Conservation (phyloP, 306 rosid genomes). For the Rosa multiflora region DNA sequence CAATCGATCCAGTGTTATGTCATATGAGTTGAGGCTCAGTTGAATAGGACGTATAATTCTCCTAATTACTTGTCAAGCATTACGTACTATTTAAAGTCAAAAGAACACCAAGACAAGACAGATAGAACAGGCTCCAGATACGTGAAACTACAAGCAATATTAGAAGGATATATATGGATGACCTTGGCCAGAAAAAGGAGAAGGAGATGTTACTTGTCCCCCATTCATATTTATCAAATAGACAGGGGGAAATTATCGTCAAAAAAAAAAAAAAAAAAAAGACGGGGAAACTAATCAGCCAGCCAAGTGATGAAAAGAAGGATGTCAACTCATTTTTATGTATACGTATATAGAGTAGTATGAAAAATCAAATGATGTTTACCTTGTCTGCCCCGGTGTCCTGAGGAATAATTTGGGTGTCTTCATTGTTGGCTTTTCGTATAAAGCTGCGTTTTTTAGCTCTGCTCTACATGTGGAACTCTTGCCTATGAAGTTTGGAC, state of each 20-base stretch:
- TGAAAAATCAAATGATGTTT: background rate
- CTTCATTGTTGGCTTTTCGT: too few relatives aligned
- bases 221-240: background rate
- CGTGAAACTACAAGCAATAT: constrained; percentile 8
- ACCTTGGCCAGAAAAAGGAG: background rate
- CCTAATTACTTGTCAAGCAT: background rate
- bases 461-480: too few relatives aligned
- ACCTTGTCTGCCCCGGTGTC: background rate
- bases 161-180: background rate
- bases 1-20: background rate
- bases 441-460: too few relatives aligned
- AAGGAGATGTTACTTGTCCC: background rate
- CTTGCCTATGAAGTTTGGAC: too few relatives aligned
- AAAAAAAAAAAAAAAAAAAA: background rate
- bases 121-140: background rate
- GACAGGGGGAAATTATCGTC: background rate
- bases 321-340: background rate
- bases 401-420: too few relatives aligned
- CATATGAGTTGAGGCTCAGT: background rate
- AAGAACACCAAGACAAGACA: background rate
- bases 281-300: background rate
- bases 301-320: background rate
- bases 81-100: background rate
- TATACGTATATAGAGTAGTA: background rate
- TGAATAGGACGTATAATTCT: background rate